Conservation (phyloP, 192 early-diverging fungal genomes). For the Coemansia sp. region DNA sequence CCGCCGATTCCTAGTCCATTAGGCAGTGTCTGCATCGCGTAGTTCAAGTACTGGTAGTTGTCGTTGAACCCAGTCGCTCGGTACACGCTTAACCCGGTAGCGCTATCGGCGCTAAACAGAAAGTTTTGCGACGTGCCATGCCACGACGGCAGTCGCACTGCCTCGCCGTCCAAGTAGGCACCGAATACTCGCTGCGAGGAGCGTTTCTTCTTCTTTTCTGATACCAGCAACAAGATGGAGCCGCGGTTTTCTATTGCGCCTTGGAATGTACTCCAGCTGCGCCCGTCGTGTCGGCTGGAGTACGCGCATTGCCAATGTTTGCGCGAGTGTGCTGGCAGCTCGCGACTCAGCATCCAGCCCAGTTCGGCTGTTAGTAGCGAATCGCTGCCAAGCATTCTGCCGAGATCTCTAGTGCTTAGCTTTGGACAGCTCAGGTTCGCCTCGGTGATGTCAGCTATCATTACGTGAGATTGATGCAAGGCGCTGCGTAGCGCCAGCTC, state of each 20-base stretch:
- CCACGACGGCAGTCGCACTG: constrained; percentile 62
- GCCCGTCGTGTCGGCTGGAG: constrained; percentile 37
- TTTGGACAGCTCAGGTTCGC: constrained; percentile 16
- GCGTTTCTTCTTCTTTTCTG: constrained; percentile 38
- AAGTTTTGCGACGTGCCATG: constrained; percentile 63
- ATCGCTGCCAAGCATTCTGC: neutral
- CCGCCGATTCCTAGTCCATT: constrained; percentile 78
- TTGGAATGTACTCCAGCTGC: constrained; percentile 52
- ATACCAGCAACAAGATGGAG: constrained; percentile 36
- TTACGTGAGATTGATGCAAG: neutral
- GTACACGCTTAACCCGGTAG: constrained; percentile 23
- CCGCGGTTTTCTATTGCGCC: constrained; percentile 31
- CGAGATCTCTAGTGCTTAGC: neutral
- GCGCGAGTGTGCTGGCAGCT: constrained; percentile 31
- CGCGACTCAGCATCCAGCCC: constrained; percentile 27
- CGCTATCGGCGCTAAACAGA: constrained; percentile 53
- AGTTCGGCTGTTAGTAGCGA: constrained; percentile 22
- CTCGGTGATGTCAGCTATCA: neutral
- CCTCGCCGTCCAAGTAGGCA: constrained; percentile 63
- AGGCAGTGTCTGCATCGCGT: constrained; percentile 68
- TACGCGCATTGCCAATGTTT: constrained; percentile 33
- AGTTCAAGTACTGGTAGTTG: constrained; percentile 76
- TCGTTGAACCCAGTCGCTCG: constrained; percentile 58
- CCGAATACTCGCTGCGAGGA: constrained; percentile 66
- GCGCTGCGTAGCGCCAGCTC: constrained; percentile 23